These are phyloP conservation scores for Hypomontagnella submonticulosa DNA, from an alignment of 495 filamentous ascomycete genomes.

Conservation along the genomic window DNA sequence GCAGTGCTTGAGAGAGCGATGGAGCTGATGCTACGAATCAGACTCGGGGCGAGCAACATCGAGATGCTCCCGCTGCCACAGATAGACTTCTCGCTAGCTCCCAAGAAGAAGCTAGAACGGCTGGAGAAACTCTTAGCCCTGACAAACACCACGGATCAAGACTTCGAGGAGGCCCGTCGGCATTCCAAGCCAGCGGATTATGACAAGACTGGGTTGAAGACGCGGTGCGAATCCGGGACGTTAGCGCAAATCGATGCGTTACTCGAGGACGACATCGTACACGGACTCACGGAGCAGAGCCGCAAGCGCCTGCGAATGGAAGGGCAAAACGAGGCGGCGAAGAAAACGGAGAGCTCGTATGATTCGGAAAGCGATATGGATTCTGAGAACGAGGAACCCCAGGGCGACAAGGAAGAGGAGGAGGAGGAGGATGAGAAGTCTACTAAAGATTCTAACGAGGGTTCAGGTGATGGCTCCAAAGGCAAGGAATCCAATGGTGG, in stretches of 20 bases:
- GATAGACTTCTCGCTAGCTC: slow-evolving; percentile 32
- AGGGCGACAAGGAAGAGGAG: not conserved
- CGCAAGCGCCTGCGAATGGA: too few species aligned
- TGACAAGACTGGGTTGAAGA: too few species aligned
- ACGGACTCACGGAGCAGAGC: too few species aligned
- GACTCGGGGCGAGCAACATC: slow-evolving; percentile 32
- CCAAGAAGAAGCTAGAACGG: not conserved
- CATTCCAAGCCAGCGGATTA: too few species aligned
- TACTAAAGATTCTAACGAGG: not conserved
- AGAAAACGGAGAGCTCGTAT: too few species aligned
- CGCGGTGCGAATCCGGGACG: too few species aligned
- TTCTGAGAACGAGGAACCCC: not conserved
- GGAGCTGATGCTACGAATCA: slow-evolving; percentile 43
- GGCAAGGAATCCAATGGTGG: not conserved
- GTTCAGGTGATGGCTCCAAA: not conserved
- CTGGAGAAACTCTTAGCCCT: slow-evolving; percentile 20
- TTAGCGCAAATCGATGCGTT: too few species aligned
- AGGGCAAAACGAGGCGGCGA: too few species aligned
- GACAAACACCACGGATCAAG: not conserved
- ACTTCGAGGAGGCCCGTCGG: slow-evolving; percentile 8
- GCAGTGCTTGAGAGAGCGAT: slow-evolving; percentile 43
- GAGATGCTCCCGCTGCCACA: slow-evolving; percentile 41
- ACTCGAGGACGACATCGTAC: too few species aligned
- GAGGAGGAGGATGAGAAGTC: not conserved
- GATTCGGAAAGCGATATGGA: not conserved